Evolutionary conservation across 768 basidiomycete genomes (phyloP).

Genomic region (Coprinopsis sp.): DNA sequence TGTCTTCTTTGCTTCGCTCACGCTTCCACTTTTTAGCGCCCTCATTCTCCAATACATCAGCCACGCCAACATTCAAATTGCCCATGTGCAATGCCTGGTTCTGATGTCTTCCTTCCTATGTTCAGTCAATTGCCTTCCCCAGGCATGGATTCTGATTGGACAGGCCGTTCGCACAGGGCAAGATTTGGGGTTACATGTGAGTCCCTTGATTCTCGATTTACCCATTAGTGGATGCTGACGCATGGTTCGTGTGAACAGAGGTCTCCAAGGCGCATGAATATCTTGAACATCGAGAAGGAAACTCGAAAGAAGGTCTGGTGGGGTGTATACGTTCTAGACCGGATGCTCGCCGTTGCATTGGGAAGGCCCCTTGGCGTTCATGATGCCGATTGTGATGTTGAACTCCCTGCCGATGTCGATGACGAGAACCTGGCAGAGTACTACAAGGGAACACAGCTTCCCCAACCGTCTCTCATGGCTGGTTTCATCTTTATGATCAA

Average conservation of each 20-base stretch:
- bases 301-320: slow-evolving; percentile 91
- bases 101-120: slow-evolving; percentile 88
- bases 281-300: slow-evolving; percentile 79
- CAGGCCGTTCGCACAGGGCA: slow-evolving; percentile 88
- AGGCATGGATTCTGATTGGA: slow-evolving; percentile 89
- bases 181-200: slow-evolving; percentile 88
- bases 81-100: slow-evolving; percentile 87
- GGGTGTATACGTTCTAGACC: slow-evolving; percentile 86
- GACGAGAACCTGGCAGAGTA: slow-evolving; percentile 74
- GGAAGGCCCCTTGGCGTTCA: slow-evolving; percentile 87
- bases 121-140: slow-evolving; percentile 89
- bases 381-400: slow-evolving; percentile 87
- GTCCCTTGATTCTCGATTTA: slow-evolving; percentile 22
- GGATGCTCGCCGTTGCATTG: slow-evolving; percentile 87
- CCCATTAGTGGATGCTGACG: slow-evolving; percentile 14
- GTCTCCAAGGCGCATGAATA: slow-evolving; percentile 68
- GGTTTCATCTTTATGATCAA: slow-evolving; percentile 72
- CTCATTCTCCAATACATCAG: slow-evolving; percentile 91
- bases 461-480: slow-evolving; percentile 69
- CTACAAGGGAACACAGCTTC: slow-evolving; percentile 57
- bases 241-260: slow-evolving; percentile 44
- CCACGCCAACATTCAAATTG: slow-evolving; percentile 76
- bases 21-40: slow-evolving; percentile 47
- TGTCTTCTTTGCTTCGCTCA: slow-evolving; percentile 10
- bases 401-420: slow-evolving; percentile 78